A percentile compares a stretch with the other conserved stretches of the same genome.
Evolutionary conservation across 179 eudicot genomes (phyloP).

Genomic region (Beta lomatogona): DNA sequence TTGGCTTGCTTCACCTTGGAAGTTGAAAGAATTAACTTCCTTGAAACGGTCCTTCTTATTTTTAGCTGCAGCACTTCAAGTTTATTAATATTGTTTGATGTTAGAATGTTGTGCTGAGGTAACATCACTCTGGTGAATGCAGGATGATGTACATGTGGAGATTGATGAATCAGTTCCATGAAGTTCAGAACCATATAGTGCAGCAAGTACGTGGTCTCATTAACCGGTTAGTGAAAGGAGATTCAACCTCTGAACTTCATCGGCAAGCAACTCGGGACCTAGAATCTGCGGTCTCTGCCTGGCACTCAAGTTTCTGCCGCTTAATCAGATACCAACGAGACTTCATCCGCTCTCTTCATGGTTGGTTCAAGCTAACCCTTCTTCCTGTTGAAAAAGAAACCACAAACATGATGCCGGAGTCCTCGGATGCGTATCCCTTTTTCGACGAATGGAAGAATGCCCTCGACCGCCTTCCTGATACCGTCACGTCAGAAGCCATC

Average conservation of each 20-base stretch:
- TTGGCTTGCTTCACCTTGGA: neutral
- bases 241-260: conserved; percentile 87
- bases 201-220: conserved; percentile 96
- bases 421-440: conserved; percentile 58
- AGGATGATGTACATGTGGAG: conserved; percentile 99
- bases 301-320: conserved; percentile 96
- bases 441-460: conserved; percentile 94
- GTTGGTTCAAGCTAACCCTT: conserved; percentile 85
- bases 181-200: conserved; percentile 89
- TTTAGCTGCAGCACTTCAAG: neutral
- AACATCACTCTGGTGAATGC: conserved; percentile 24
- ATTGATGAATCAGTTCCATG: conserved; percentile 91
- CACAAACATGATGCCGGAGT: conserved; percentile 36
- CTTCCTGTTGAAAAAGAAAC: conserved; percentile 59
- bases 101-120: conserved; percentile 10
- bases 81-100: neutral
- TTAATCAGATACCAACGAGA: conserved; percentile 81
- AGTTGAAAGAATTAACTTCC: neutral
- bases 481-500: conserved; percentile 94
- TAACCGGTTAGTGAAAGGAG: conserved; percentile 55
- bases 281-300: conserved; percentile 87
- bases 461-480: conserved; percentile 85
- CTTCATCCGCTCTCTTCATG: conserved; percentile 73
- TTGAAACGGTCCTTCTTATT: neutral
- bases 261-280: conserved; percentile 95